A percentile compares a stretch with the other conserved stretches of the same genome.
Evolutionary conservation across 345 rosid species (phyloP).

Genomic region (Linum tenue): DNA sequence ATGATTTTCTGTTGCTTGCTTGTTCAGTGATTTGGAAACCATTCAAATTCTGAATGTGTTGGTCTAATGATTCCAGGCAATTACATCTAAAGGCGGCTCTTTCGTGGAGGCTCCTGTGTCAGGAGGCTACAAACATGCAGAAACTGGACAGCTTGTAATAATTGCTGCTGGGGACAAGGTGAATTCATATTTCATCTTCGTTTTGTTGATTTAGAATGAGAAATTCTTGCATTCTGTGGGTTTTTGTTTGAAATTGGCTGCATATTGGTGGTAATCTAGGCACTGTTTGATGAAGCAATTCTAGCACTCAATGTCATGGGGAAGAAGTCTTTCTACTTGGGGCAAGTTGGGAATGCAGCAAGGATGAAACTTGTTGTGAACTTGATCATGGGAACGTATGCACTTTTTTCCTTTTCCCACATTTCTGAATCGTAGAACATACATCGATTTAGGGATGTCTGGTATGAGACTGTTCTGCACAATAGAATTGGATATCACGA

Average conservation of each 20-base stretch:
- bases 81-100: slow-evolving; percentile 61
- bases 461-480: too few relatives aligned
- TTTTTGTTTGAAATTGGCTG: slow-evolving; percentile 4
- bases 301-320: slow-evolving; percentile 83
- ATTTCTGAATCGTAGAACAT: too few relatives aligned
- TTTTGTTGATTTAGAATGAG: background rate
- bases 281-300: slow-evolving; percentile 56
- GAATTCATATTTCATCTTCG: slow-evolving; percentile 10
- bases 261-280: slow-evolving; percentile 26
- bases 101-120: slow-evolving; percentile 97
- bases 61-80: slow-evolving; percentile 38
- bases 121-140: slow-evolving; percentile 94
- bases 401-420: background rate
- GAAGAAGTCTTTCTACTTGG: slow-evolving; percentile 80
- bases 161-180: slow-evolving; percentile 97
- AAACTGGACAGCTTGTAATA: slow-evolving; percentile 87
- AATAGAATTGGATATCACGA: too few relatives aligned
- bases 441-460: too few relatives aligned
- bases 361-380: slow-evolving; percentile 92
- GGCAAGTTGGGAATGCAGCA: slow-evolving; percentile 88
- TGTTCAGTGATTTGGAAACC: background rate
- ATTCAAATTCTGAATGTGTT: background rate
- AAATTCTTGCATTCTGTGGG: background rate
- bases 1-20: background rate
- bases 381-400: slow-evolving; percentile 97